Base-by-base conservation (phyloP, 2,329 filamentous ascomycete genomes). In the Dothistroma pini region DNA sequence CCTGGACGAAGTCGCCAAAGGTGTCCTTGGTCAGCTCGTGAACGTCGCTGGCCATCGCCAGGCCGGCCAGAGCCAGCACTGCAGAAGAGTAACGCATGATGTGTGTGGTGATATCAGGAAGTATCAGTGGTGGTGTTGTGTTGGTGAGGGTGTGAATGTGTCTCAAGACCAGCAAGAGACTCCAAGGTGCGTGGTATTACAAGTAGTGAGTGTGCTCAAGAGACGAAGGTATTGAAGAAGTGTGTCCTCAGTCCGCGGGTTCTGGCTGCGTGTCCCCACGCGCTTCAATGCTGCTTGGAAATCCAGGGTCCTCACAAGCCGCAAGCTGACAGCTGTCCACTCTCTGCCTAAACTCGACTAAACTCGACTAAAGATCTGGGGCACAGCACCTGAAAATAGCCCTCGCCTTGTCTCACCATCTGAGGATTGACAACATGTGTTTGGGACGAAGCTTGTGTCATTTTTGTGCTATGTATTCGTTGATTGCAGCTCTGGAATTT, bases 1-100 rank as follows among this genome's bases (percentile, higher is more conserved):
- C 80, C 76, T 89, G 89, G 75, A 99, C 81, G 78, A 97, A 99
- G 63, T 88, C 85, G 69, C 89, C 84, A 77, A 99, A 99, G 68
- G 85, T 91, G 74, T 93, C 91, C 77, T 88, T 88, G 78, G 89
- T 96, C 68, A 99, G 83, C 69, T 91, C 86, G 72, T 86, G 79
- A 67, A 99, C 95, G 76, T 97, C 92, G 52, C 91, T 96, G 54
- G 82, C 82, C 50, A 81, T 80, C 68, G 83, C 85, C 65, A 84
- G 81, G 70, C 85, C 87, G 70, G 85, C 87, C 64, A 81, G 80
- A 70, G 72, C 75, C 63, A 81, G 73, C 66, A 81, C 73, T 67
- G 75, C 78, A 66, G 75, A 63, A 52, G 74, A 69, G 62, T 67
- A 68, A 50, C 63, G 64, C 69, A 71, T 71, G 56, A 34, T 65